phyloP scores from a whole-genome alignment of 768 basidiomycete genomes.

The Pholiota molesta region DNA sequence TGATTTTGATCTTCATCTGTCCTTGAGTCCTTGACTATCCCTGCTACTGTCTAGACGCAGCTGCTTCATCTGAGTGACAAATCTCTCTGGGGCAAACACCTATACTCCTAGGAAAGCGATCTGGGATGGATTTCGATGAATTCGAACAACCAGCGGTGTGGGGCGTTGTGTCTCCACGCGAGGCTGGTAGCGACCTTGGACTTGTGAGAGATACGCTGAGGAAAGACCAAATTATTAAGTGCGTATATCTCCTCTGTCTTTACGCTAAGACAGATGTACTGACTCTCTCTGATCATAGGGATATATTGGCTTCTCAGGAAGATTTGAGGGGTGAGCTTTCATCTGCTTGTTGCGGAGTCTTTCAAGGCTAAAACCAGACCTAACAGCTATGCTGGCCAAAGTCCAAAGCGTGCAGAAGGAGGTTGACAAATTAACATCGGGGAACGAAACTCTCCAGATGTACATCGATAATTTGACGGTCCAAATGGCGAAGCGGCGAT shows the following conservation, averaged over 20 bases:
- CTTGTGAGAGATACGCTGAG: constrained; percentile 70
- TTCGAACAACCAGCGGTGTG: constrained; percentile 46
- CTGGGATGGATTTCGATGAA: constrained; percentile 43
- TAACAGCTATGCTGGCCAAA: constrained; percentile 63
- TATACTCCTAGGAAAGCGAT: no score
- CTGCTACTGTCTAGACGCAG: no score
- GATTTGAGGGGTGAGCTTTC: constrained; percentile 67
- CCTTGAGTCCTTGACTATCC: no score
- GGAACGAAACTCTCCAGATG: constrained; percentile 83
- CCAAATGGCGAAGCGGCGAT: constrained; percentile 83
- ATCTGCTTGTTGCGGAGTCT: background rate
- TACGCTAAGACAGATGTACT: background rate
- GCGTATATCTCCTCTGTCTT: constrained; percentile 24
- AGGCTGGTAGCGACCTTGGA: constrained; percentile 52
- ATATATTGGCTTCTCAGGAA: constrained; percentile 74
- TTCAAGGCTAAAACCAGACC: background rate
- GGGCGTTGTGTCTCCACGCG: constrained; percentile 46
- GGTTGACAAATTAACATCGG: constrained; percentile 77
- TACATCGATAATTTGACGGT: constrained; percentile 89
- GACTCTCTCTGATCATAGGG: constrained; percentile 43
- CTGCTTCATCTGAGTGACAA: no score
- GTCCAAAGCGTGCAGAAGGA: constrained; percentile 75
- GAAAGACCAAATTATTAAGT: constrained; percentile 84
- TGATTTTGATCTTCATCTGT: no score
- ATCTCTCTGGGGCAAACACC: no score